Percentiles rank a stretch among this genome's conserved stretches.
These are phyloP conservation scores for Solanum virginianum DNA, from an alignment of 257 asterid species.

Conservation along the genomic window DNA sequence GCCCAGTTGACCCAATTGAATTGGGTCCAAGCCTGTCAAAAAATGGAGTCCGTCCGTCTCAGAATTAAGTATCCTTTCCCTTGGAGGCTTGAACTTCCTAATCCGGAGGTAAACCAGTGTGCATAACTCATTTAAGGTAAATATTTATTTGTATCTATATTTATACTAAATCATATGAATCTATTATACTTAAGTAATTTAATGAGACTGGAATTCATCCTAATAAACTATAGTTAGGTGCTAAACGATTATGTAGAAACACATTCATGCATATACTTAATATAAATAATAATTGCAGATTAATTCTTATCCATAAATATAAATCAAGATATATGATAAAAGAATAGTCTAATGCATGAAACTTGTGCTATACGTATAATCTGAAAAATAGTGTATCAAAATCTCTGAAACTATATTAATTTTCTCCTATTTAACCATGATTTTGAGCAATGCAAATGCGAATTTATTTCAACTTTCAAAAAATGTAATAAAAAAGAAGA, in stretches of 20 bases:
- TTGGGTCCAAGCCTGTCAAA: neutral
- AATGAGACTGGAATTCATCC: neutral
- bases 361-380: too few species aligned
- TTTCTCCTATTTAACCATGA: too few species aligned
- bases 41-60: neutral
- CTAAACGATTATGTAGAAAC: neutral
- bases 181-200: too few species aligned
- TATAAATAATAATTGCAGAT: neutral
- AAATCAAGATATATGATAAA: neutral
- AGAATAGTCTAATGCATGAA: too few species aligned
- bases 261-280: neutral
- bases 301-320: neutral
- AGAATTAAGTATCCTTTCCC: neutral
- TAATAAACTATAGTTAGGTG: neutral
- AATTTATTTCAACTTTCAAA: too few species aligned
- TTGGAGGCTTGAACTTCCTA: neutral
- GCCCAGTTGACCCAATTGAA: neutral
- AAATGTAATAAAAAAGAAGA: fast-evolving
- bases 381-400: too few species aligned
- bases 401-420: too few species aligned
- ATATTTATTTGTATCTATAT: too few species aligned
- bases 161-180: too few species aligned
- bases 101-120: too few species aligned
- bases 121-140: too few species aligned
- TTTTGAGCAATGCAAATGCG: too few species aligned